Evolutionary conservation across 352 stramenopile genomes (phyloP), one percentile per base, ranked within the genome.

Genomic region (Saprolegnia parasitica): DNA sequence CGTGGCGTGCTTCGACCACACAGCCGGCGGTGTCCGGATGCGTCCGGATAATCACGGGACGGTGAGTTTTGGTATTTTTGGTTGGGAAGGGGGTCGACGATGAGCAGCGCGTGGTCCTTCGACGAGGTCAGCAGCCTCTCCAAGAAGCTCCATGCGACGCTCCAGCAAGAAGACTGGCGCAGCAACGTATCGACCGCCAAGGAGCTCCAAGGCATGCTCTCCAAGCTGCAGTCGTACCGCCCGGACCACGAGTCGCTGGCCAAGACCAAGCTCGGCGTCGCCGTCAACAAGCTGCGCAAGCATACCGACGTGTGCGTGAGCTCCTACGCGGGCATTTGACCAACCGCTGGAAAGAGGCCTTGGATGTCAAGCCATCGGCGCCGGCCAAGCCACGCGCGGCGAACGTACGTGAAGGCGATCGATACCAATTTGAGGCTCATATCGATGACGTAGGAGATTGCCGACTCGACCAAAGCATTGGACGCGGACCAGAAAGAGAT

Each of bases 221-320:
- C 79, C 16, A 81, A 84, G 37, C 81, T 95, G 68, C 92, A 83
- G 57, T 90, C 86, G 47, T 74, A 92, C 6, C 79, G 83, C 42
- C 85, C 91, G 67, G 84, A 95, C 72, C 80, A 86, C 40, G 83
- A 86, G 13, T 74, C 93, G 65, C 74, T 95, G 60, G 81, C 88
- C 68, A 76, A 78, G 63, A 95, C 85, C 32, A 81, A 84, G 62
- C 91, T 95, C 67, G 87, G 87, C 46, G 83, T 84, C 26, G 81
- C 83, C 67, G 87, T 95, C 42, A 88, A 84, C 74, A 93, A 93
- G 63, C 79, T 93, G 65, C 88, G 84, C 67, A 95, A 95, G 72
- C 87, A 95, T 73, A 72, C 88, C 21, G 87, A 95, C 61, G 79
- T 91, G 29, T 74, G 93, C 65, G 81, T 95, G 50, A 77, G 79